Percentiles rank a stretch among this genome's conserved stretches.
Conservation (phyloP, 352 stramenopile genomes). For the Phytophthora macrochlamydospora region DNA sequence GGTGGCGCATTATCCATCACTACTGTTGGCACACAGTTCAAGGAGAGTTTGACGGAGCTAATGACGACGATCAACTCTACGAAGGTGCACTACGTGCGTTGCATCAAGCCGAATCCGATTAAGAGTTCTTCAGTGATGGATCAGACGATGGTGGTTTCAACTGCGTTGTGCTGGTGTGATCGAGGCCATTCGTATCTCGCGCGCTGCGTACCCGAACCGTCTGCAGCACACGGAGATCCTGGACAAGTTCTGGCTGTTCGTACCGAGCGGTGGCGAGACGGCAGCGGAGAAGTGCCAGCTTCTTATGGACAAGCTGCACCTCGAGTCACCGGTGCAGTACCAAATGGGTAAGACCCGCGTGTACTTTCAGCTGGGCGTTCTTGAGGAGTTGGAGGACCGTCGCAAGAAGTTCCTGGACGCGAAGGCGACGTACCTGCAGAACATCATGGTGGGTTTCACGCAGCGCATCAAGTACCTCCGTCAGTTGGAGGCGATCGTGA, state of each 20-base stretch:
- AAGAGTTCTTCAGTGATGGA: constrained; percentile 93
- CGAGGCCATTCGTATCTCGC: constrained; percentile 98
- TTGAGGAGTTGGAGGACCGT: constrained; percentile 86
- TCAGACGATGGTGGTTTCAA: constrained; percentile 94
- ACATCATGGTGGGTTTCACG: constrained; percentile 79
- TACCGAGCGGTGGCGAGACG: constrained; percentile 60
- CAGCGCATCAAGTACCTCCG: constrained; percentile 80
- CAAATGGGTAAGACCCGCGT: constrained; percentile 89
- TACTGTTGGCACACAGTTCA: constrained; percentile 94
- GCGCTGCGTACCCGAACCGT: constrained; percentile 98
- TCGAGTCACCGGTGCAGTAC: constrained; percentile 75
- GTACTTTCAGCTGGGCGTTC: constrained; percentile 87
- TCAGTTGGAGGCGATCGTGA: constrained; percentile 79
- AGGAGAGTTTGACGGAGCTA: constrained; percentile 92
- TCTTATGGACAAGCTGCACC: constrained; percentile 82
- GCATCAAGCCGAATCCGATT: constrained; percentile 99
- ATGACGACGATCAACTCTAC: constrained; percentile 96
- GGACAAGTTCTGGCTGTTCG: constrained; percentile 86
- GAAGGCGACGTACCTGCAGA: constrained; percentile 79
- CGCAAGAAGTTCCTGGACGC: constrained; percentile 86
- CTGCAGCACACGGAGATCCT: constrained; percentile 90
- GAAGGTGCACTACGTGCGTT: constrained; percentile 98
- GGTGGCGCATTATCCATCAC: constrained; percentile 65
- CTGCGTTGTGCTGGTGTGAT: constrained; percentile 98
- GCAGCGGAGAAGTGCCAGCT: constrained; percentile 72